A percentile compares a stretch with the other conserved stretches of the same genome.
Evolutionary conservation across 1,139 yeast genomes (phyloP).

Genomic region (Suhomyces maxii): DNA sequence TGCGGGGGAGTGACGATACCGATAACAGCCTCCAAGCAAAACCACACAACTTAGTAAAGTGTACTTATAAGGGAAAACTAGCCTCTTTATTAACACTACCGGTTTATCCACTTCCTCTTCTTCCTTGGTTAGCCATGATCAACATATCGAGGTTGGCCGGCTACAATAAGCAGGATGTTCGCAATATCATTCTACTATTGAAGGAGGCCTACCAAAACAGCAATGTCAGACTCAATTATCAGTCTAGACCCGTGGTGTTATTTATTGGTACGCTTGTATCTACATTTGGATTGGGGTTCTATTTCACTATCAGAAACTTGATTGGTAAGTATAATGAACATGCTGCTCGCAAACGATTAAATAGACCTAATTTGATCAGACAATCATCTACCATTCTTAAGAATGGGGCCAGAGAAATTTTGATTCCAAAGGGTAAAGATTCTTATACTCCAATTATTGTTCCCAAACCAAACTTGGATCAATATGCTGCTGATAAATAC

Average conservation of each 20-base stretch:
- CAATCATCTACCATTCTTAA: conserved; percentile 47
- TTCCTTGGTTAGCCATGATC: conserved; percentile 26
- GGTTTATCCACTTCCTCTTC: neutral
- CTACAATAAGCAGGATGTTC: conserved; percentile 35
- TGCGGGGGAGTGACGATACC: conserved; percentile 1
- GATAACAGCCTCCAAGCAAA: neutral
- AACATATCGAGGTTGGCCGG: conserved; percentile 37
- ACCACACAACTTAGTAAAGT: neutral
- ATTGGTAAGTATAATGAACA: conserved; percentile 35
- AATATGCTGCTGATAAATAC: conserved; percentile 69
- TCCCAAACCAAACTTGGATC: conserved; percentile 58
- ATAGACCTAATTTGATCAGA: conserved; percentile 42
- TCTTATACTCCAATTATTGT: conserved; percentile 50
- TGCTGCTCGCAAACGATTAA: conserved; percentile 23
- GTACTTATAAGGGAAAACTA: neutral
- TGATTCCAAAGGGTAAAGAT: conserved; percentile 52
- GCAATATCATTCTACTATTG: conserved; percentile 34
- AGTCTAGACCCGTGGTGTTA: conserved; percentile 45
- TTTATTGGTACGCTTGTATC: conserved; percentile 44
- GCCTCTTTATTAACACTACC: no score
- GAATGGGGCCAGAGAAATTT: conserved; percentile 56
- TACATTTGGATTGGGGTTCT: conserved; percentile 45
- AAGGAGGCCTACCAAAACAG: conserved; percentile 43
- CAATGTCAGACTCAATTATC: conserved; percentile 43
- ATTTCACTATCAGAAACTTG: conserved; percentile 33